Percentiles rank a stretch among this genome's conserved stretches.
Conservation (phyloP, 2,329 filamentous ascomycete genomes). For the Botryotinia narcissicola region DNA sequence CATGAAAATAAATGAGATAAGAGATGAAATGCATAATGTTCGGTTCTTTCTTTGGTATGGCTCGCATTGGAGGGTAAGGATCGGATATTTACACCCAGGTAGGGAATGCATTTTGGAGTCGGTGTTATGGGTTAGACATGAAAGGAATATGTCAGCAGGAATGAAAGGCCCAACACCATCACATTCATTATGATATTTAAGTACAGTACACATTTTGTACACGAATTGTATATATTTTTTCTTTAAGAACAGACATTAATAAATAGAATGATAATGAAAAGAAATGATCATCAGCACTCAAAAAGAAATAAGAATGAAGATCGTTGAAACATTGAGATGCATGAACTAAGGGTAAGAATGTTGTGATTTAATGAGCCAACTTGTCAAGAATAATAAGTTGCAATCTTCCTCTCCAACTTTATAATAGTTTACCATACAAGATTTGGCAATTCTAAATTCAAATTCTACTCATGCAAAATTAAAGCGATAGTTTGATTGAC, state of each 20-base stretch:
- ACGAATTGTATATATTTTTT: neutral
- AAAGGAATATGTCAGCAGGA: neutral
- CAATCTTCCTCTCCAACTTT: neutral
- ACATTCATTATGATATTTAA: neutral
- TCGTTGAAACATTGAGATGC: neutral
- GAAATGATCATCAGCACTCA: neutral
- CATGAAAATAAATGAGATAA: neutral
- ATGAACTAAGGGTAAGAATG: neutral
- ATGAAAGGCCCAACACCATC: neutral
- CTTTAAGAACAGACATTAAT: neutral
- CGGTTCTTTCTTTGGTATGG: neutral
- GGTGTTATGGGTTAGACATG: neutral
- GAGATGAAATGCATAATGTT: neutral
- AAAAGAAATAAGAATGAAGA: accelerated
- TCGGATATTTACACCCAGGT: neutral
- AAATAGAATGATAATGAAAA: neutral
- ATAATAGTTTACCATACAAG: too few relatives aligned
- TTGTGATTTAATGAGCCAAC: neutral
- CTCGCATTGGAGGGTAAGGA: neutral
- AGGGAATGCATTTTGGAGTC: neutral
- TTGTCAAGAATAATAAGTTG: neutral
- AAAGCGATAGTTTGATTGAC: too few relatives aligned
- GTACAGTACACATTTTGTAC: neutral
- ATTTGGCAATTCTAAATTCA: neutral
- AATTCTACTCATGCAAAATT: neutral